Base-by-base conservation (phyloP, 2,329 filamentous ascomycete species). In the Aspergillus udagawae region DNA sequence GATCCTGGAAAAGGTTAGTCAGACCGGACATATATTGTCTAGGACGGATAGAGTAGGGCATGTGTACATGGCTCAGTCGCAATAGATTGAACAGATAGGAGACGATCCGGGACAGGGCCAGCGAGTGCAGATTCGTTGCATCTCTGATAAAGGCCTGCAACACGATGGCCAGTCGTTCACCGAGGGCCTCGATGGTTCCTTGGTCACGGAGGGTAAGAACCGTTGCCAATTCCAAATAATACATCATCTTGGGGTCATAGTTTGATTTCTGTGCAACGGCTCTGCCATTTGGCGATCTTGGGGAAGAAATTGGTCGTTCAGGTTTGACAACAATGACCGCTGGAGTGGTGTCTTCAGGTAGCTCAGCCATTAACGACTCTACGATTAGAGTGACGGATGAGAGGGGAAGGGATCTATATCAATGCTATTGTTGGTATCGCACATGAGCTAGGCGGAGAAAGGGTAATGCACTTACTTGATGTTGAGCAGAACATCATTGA, bases 171-270 rank as follows among this genome's bases (percentile, higher is more conserved):
- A 97, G 86, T 56, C 85, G 83, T 68, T 92, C 92, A 4, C 92
- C 92, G 44, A 96, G 82, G 6, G 80, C 77, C 59, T 85, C 82
- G 29, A 94, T 82, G 0, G 90, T 90, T 60, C 89, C 83, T 17
- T 86, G 79, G 67, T 96, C 89, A 55, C 90, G 83, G 9, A 95
- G 81, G 7, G 90, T 87, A 35, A 97, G 79, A 1, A 92, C 83
- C 0, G 94, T 97, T 41, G 90, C 90, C 58, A 97, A 82, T 69
- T 99, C 94, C 10, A 99, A 80, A n/a, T 96, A 83, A 68, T 96
- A 99, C 0, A 95, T 88, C 52, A 94, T 82, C 1, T 87, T 86
- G 1, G 94, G 92, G 66, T 97, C 91, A 68, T 99, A 99, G 12
- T 82, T 79, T 3, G 88, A 83, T 17, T 80, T 82, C 55, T 80